Evolutionary conservation across 495 filamentous ascomycete genomes (phyloP).

Genomic region (Hypoxylon fragiforme): DNA sequence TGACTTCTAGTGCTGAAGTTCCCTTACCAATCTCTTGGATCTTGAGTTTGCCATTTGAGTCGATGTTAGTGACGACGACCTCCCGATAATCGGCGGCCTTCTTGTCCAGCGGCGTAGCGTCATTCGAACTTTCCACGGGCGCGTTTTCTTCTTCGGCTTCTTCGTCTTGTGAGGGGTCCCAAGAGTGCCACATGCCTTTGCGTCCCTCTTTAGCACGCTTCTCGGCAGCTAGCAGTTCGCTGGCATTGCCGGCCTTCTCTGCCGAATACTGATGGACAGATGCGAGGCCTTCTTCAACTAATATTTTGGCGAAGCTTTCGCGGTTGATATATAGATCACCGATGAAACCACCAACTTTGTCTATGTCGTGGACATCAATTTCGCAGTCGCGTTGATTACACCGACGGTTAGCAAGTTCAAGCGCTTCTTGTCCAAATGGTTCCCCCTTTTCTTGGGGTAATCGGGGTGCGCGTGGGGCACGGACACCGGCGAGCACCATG

Average conservation of each 20-base stretch:
- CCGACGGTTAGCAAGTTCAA: conserved; percentile 83
- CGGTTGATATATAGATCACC: conserved; percentile 92
- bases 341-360: conserved; percentile 97
- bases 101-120: conserved; percentile 54
- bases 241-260: conserved; percentile 87
- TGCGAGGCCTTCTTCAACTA: conserved; percentile 92
- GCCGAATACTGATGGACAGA: conserved; percentile 92
- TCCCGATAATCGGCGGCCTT: conserved; percentile 86
- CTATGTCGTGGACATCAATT: conserved; percentile 91
- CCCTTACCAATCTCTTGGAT: conserved; percentile 84
- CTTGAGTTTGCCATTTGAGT: conserved; percentile 74
- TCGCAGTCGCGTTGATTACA: conserved; percentile 95
- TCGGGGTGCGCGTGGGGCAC: conserved; percentile 82
- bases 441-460: conserved; percentile 80
- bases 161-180: conserved; percentile 82
- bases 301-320: conserved; percentile 91
- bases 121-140: conserved; percentile 52
- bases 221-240: conserved; percentile 85
- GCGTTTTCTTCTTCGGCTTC: conserved; percentile 56
- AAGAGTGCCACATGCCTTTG: conserved; percentile 91
- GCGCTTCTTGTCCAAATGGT: conserved; percentile 92
- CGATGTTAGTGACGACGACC: conserved; percentile 86
- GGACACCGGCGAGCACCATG: conserved; percentile 91
- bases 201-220: conserved; percentile 80
- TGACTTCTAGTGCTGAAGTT: conserved; percentile 74